Conservation (phyloP, 1,139 yeast species). For the Scheffersomyces quercinus region DNA sequence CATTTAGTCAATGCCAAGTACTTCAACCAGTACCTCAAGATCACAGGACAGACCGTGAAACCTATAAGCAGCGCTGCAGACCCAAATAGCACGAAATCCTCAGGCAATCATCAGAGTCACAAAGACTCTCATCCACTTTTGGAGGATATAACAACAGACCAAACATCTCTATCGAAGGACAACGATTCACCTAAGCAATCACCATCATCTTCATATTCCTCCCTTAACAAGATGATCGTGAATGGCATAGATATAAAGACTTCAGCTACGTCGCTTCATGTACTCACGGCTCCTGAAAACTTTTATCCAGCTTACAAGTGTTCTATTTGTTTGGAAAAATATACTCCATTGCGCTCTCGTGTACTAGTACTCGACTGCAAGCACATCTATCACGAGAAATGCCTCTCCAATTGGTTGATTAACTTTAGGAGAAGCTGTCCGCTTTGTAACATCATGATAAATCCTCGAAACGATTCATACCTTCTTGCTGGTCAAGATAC, state of each 20-base stretch:
- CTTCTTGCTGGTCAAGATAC: slow-evolving; percentile 23
- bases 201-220: slow-evolving; percentile 21
- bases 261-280: slow-evolving; percentile 18
- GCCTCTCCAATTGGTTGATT: slow-evolving; percentile 48
- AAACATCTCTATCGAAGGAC: background rate
- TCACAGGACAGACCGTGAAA: slow-evolving; percentile 10
- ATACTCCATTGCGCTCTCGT: slow-evolving; percentile 36
- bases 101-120: background rate
- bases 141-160: too few relatives aligned
- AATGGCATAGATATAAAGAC: slow-evolving; percentile 35
- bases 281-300: slow-evolving; percentile 35
- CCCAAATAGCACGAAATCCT: background rate
- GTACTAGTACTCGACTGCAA: slow-evolving; percentile 46
- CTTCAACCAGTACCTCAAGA: slow-evolving; percentile 27
- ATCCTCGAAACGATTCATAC: slow-evolving; percentile 7
- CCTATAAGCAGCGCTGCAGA: too few relatives aligned
- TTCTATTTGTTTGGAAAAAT: slow-evolving; percentile 47
- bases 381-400: slow-evolving; percentile 46
- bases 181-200: slow-evolving; percentile 13
- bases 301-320: slow-evolving; percentile 45
- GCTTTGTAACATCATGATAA: slow-evolving; percentile 37
- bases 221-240: slow-evolving; percentile 22
- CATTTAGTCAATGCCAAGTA: slow-evolving; percentile 32
- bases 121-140: background rate
- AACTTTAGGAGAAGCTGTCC: slow-evolving; percentile 49